Evolutionary conservation across 1,139 yeast genomes (phyloP), one percentile per base, ranked within the genome.

Genomic region (Wickerhamomyces sp.): DNA sequence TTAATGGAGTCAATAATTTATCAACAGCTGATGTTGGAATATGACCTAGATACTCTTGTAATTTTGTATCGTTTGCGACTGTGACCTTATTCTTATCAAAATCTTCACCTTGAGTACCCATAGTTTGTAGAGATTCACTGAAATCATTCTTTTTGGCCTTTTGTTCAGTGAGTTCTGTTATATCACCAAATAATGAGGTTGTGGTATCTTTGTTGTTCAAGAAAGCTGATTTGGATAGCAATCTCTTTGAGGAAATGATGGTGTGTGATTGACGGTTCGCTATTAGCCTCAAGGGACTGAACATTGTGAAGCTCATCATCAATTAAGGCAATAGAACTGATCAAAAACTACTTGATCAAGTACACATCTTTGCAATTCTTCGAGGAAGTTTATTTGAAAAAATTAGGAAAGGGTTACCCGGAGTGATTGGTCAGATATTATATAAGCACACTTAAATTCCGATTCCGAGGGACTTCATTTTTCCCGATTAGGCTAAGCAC

Each of bases 1-100:
- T 90, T 51, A 89, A 70, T n/a, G 96, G 95, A 11, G 90, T 76
- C 27, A 90, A 63, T 27, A 78, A 64, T 37, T 66, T 58, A 38
- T 76, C 73, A 8, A 71, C 68, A 0, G 82, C 71, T 46, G 65
- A 50, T 50, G 68, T 59, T 53, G 75, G 77, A 58, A 53, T 67
- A 34, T 62, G 59, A 53, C 64, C 67, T 56, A 66, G 61, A 54
- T 47, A 72, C 56, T 59, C 75, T 65, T 63, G 82, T 61, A 64
- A 60, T 57, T 54, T 65, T 55, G 39, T 58, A 58, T 69, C 81
- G 41, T 66, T 64, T 37, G 64, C 61, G 4, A 72, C 59, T 1
- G 68, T 65, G 36, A 61, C 54, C 30, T 44, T 50, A n/a, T 31
- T 42, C 31, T 40, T 45, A 29, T 52, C 46, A 33, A 54, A 47